Base-by-base conservation (phyloP, 495 filamentous ascomycete genomes). In the Penicillium nucicola region DNA sequence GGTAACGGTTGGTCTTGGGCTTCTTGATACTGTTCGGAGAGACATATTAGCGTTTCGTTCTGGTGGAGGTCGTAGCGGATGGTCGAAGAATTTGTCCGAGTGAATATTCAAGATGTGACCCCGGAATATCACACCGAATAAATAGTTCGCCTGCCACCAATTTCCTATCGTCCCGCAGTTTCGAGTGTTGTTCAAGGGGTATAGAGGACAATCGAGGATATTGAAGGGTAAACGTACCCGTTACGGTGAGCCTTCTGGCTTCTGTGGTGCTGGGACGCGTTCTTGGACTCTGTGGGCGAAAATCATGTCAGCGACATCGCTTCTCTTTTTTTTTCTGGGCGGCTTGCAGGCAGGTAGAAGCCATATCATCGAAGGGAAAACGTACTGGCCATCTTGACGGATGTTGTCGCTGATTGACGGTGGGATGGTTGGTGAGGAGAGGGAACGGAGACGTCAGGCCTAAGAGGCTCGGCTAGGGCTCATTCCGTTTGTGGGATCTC, bases 251-350 rank as follows among this genome's bases (percentile, higher is more conserved):
- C 88, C 86, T 98, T 98, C 80, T 89, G 87, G 71, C 78, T 83
- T 82, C 89, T 86, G 77, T 97, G 96, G 80, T 96, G 92, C 84
- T 97, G 92, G 58, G 92, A 96, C 75, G 90, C 92, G 84, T 97
- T 97, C 89, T 97, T 97, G 53, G 92, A 96, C 84, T 97, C 90
- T 95, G 68, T 48, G 45, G 39, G 57, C 53, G 52, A 60, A 61
- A 55, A 35, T 40, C 52, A 50, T 53, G 69, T 66, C 57, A 69
- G 59, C 48, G 51, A 60, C 36, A 34, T 54, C 41, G 51, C 28
- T 45, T 54, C 41, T 48, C 28, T 45, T 36, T 32, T 50, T 50
- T 51, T 53, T 30, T n/a, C 43, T 40, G 11, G 14, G 15, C 32
- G 36, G n/a, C 25, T 33, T n/a, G 36, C 41, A 58, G 32, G 15